phyloP scores from a whole-genome alignment of 352 stramenopile species.

The Pythium rishiriense region DNA sequence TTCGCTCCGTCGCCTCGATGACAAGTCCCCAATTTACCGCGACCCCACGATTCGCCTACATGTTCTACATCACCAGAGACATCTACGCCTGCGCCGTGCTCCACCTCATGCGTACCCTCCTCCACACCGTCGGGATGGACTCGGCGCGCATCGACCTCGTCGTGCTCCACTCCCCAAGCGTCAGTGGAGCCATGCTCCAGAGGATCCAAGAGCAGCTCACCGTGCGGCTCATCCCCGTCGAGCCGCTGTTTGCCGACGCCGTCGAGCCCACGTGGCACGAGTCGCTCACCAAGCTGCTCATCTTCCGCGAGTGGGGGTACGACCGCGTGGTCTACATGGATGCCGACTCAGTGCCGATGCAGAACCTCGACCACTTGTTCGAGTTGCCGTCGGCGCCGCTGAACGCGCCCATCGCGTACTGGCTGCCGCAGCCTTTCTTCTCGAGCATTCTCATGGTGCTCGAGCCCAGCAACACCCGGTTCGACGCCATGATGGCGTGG shows the following conservation, averaged over 20 bases:
- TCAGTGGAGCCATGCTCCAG: slow-evolving; percentile 1
- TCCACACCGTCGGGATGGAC: slow-evolving; percentile 20
- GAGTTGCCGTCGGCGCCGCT: slow-evolving; percentile 9
- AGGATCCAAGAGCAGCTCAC: slow-evolving; percentile 11
- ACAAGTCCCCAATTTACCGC: slow-evolving; percentile 19
- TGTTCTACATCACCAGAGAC: slow-evolving; percentile 36
- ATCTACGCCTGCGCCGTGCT: slow-evolving; percentile 30
- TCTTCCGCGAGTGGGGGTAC: slow-evolving; percentile 39
- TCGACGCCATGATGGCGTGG: slow-evolving; percentile 23
- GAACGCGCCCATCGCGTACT: slow-evolving; percentile 29
- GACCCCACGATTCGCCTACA: slow-evolving; percentile 33
- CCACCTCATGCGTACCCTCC: slow-evolving; percentile 25
- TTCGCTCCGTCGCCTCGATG: no score
- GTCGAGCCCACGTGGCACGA: slow-evolving; percentile 18
- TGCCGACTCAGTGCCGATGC: slow-evolving; percentile 27
- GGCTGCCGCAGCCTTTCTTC: slow-evolving; percentile 29
- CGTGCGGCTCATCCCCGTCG: slow-evolving; percentile 23
- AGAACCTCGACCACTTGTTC: slow-evolving; percentile 37
- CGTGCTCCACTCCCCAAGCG: slow-evolving; percentile 21
- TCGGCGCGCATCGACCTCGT: slow-evolving; percentile 30
- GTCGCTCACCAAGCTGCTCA: slow-evolving; percentile 36
- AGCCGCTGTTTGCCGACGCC: neutral
- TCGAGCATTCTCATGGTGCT: slow-evolving; percentile 27
- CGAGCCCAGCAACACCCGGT: slow-evolving; percentile 24
- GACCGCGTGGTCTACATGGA: slow-evolving; percentile 37